These are phyloP conservation scores for Solanum pennellii DNA, from an alignment of 257 asterid genomes.

Conservation along the genomic window DNA sequence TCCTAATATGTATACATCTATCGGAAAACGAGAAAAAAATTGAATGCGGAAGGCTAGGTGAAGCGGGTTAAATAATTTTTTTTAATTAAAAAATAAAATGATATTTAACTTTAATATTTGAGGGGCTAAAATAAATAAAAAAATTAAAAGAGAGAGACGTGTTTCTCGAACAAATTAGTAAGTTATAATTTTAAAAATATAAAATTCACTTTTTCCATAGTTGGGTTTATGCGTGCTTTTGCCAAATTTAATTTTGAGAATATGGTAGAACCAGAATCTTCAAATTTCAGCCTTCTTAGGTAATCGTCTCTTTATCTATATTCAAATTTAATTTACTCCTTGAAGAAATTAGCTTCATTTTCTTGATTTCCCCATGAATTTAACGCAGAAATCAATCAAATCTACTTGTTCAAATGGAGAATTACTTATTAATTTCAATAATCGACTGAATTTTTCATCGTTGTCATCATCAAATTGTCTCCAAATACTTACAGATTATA, in stretches of 20 bases:
- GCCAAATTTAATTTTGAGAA: not conserved
- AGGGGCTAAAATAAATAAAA: too few species aligned
- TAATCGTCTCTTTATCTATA: not conserved
- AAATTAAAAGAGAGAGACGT: too few species aligned
- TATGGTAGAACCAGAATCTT: not conserved
- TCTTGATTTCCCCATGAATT: not conserved
- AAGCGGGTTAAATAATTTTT: too few species aligned
- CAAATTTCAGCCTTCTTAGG: not conserved
- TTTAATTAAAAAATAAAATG: too few species aligned
- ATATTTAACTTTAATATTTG: too few species aligned
- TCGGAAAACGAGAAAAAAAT: too few species aligned
- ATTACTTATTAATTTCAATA: not conserved
- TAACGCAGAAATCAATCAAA: not conserved
- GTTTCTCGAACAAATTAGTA: too few species aligned
- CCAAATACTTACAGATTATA: constrained; percentile 12
- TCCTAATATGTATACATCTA: too few species aligned
- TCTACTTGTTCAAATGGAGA: not conserved
- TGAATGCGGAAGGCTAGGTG: too few species aligned
- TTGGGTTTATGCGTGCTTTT: too few species aligned
- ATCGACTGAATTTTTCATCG: not conserved
- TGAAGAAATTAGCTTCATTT: not conserved
- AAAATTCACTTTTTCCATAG: too few species aligned
- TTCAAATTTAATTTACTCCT: not conserved
- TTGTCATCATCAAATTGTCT: constrained; percentile 9
- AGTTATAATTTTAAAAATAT: too few species aligned